Conservation (phyloP, 1,284 basidiomycete genomes). For the Gomphus bonarii region DNA sequence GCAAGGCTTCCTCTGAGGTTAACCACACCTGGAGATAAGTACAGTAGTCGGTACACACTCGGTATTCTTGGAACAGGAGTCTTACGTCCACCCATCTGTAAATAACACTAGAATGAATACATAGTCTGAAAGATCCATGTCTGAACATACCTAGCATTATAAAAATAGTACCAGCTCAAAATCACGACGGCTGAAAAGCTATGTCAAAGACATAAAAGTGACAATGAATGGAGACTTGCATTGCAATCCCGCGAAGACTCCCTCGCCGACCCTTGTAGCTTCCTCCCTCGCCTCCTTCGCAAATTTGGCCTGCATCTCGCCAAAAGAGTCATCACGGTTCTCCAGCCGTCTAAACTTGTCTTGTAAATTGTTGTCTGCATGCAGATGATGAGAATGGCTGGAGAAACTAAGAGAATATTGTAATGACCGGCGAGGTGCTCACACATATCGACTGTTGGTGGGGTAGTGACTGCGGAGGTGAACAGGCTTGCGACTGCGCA, state of each 20-base stretch:
- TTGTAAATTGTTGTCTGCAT: constrained; percentile 43
- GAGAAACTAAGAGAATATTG: constrained; percentile 20
- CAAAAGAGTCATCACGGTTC: constrained; percentile 46
- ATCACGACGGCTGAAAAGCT: constrained; percentile 41
- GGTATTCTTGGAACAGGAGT: constrained; percentile 6
- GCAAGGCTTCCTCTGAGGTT: constrained; percentile 44
- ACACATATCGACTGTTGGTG: constrained; percentile 38
- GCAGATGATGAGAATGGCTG: not conserved
- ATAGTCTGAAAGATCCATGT: not conserved
- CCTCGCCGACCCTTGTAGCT: constrained; percentile 38
- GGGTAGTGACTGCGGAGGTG: constrained; percentile 45
- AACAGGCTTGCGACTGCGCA: constrained; percentile 66
- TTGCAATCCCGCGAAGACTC: constrained; percentile 54
- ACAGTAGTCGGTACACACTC: not conserved
- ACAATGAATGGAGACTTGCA: constrained; percentile 27
- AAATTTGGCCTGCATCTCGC: constrained; percentile 52
- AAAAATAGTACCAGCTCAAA: constrained; percentile 63
- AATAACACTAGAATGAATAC: not conserved
- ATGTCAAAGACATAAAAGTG: not conserved
- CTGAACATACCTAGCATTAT: constrained; percentile 45
- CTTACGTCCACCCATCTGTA: constrained; percentile 62
- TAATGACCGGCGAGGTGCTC: constrained; percentile 37
- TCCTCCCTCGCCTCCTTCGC: constrained; percentile 42
- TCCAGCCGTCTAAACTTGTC: constrained; percentile 35
- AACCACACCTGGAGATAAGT: constrained; percentile 44